Percentiles rank a stretch among this genome's conserved stretches.
These are phyloP conservation scores for Trametes maxima DNA, from an alignment of 768 basidiomycete genomes.

Conservation along the genomic window DNA sequence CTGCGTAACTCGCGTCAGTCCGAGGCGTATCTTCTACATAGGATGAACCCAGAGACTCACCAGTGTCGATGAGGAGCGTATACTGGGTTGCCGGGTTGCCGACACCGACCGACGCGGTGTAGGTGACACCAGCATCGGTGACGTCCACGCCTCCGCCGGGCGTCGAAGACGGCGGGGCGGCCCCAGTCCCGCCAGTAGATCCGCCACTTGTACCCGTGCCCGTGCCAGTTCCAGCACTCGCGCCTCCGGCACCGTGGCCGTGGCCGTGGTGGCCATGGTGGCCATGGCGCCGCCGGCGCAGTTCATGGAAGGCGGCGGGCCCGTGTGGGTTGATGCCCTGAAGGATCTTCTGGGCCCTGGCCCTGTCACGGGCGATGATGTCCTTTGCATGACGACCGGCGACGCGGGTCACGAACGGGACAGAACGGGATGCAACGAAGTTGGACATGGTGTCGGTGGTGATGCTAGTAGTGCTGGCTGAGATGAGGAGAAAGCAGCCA, in stretches of 20 bases:
- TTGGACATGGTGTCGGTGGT: constrained; percentile 38
- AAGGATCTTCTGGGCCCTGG: constrained; percentile 58
- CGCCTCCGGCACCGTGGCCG: constrained; percentile 21
- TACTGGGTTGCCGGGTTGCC: constrained; percentile 52
- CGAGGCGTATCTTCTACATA: background rate
- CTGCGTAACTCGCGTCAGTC: constrained; percentile 27
- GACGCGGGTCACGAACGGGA: constrained; percentile 52
- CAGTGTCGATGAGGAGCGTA: constrained; percentile 60
- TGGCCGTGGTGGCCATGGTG: constrained; percentile 27
- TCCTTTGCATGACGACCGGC: constrained; percentile 43
- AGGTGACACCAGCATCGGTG: constrained; percentile 60
- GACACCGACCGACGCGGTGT: constrained; percentile 54
- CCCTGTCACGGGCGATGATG: constrained; percentile 54
- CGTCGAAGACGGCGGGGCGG: constrained; percentile 16
- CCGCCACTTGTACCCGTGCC: constrained; percentile 14
- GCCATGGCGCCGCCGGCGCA: constrained; percentile 29
- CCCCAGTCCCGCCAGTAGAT: constrained; percentile 12
- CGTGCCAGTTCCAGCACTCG: constrained; percentile 20
- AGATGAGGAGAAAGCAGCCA: background rate
- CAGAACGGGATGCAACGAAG: constrained; percentile 33
- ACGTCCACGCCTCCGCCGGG: constrained; percentile 49
- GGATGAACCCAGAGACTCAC: constrained; percentile 30
- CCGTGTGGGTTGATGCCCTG: constrained; percentile 57
- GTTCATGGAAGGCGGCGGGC: constrained; percentile 41
- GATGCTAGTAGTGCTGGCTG: background rate